Evolutionary conservation across 805 yeast species (phyloP).

Genomic region (Tetrapisispora taiwanensis): DNA sequence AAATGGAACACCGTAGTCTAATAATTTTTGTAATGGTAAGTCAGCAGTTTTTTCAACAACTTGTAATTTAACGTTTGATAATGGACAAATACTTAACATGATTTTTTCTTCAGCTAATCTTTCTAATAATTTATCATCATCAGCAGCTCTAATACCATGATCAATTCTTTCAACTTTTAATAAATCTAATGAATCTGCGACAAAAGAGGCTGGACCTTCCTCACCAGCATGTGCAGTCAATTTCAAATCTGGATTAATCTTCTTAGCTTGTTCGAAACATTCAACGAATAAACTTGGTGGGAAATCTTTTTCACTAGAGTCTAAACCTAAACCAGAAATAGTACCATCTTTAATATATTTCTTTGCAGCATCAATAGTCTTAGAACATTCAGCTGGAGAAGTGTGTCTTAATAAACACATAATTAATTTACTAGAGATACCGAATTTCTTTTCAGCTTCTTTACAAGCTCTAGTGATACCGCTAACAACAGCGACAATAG

Average conservation of each 20-base stretch:
- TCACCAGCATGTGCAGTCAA: slow-evolving; percentile 87
- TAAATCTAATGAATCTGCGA: slow-evolving; percentile 45
- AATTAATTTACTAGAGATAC: slow-evolving; percentile 59
- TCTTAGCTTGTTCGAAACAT: slow-evolving; percentile 44
- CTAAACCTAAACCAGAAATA: slow-evolving; percentile 72
- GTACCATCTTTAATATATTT: slow-evolving; percentile 45
- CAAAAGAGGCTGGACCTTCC: slow-evolving; percentile 72
- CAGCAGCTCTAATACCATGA: slow-evolving; percentile 63
- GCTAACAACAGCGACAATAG: slow-evolving; percentile 46
- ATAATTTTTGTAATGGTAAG: slow-evolving; percentile 51
- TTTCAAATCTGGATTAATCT: slow-evolving; percentile 42
- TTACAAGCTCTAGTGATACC: slow-evolving; percentile 62
- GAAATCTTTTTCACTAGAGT: slow-evolving; percentile 68
- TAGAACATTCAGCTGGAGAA: slow-evolving; percentile 48
- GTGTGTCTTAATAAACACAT: slow-evolving; percentile 77
- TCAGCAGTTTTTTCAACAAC: slow-evolving; percentile 60
- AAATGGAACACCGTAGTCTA: slow-evolving; percentile 57
- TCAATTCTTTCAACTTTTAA: slow-evolving; percentile 63
- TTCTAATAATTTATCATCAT: slow-evolving; percentile 44
- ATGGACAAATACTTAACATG: slow-evolving; percentile 65
- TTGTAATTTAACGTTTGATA: slow-evolving; percentile 65
- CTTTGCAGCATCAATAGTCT: slow-evolving; percentile 45
- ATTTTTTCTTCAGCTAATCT: slow-evolving; percentile 47
- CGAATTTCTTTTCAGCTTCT: slow-evolving; percentile 49
- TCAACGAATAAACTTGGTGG: slow-evolving; percentile 63